A percentile compares a stretch with the other conserved stretches of the same genome.
Evolutionary conservation across 2,329 filamentous ascomycete genomes (phyloP).

Genomic region (Colletotrichum tropicicola): DNA sequence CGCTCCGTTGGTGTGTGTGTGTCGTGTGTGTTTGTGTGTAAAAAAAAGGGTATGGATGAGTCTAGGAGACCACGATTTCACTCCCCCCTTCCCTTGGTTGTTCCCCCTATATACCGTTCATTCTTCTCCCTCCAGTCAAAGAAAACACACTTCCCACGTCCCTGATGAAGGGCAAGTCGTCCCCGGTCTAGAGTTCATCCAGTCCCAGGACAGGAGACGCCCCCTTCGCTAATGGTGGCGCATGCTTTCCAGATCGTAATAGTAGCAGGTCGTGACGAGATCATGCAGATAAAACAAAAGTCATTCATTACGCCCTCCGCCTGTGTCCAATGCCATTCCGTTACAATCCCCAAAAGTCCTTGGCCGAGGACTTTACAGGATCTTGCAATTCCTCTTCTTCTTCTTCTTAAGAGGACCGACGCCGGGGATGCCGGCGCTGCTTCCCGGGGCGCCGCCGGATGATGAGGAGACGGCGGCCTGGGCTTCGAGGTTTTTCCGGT

Average conservation of each 20-base stretch:
- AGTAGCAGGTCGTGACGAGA: constrained; percentile 44
- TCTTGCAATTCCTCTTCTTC: constrained; percentile 86
- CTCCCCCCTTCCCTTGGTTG: background rate
- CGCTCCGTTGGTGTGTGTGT: constrained; percentile 23
- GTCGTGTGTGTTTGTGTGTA: constrained; percentile 19
- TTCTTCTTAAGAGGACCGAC: constrained; percentile 70
- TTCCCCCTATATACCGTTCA: constrained; percentile 21
- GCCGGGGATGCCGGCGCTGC: constrained; percentile 47
- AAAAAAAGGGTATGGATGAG: constrained; percentile 28
- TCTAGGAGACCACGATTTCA: constrained; percentile 13
- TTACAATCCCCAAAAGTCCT: constrained; percentile 18
- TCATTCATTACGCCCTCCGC: constrained; percentile 33
- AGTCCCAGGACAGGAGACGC: constrained; percentile 30
- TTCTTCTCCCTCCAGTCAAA: background rate
- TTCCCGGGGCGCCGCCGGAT: constrained; percentile 44
- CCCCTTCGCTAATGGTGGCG: constrained; percentile 29
- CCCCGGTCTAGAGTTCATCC: constrained; percentile 29
- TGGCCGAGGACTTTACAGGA: constrained; percentile 65
- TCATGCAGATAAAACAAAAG: constrained; percentile 34
- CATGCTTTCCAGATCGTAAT: constrained; percentile 33
- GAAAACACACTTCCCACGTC: constrained; percentile 10
- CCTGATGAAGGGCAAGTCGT: constrained; percentile 15
- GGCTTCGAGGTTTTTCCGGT: constrained; percentile 69
- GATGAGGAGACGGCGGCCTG: constrained; percentile 49
- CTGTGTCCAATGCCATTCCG: constrained; percentile 16